Base-by-base conservation (phyloP, 2,329 filamentous ascomycete species). In the Hymenoscyphus repandus region DNA sequence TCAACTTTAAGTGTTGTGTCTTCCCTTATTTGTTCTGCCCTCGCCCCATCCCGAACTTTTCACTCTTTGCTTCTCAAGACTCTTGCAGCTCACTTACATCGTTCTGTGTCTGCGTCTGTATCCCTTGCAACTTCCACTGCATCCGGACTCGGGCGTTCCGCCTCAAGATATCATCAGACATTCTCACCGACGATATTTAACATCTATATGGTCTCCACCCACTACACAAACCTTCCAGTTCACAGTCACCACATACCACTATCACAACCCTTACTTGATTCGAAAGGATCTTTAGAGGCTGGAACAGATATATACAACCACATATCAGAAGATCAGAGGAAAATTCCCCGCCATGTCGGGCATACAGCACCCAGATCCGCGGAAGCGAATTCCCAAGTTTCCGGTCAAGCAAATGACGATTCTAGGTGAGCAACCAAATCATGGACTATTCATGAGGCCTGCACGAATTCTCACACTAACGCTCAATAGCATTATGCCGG, bases 401-500 rank as follows among this genome's bases (percentile, higher is more conserved):
- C 72, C 71, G 30, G 61, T 55, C 40, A 64, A 61, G 59, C 76
- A 79, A 61, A 72, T 79, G 71, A 72, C 78, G 60, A 74, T 79
- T 50, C 66, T 78, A 42, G 75, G 75, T 78, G 71, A 56, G 72
- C 65, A 27, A 13, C 5, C 15, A 12, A 31, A 31, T 31, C 17
- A 20, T 10, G 30, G 17, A 32, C 50, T 45, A n/a, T 18, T 18
- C 18, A 27, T 27, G 18, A 34, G 10, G 27, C 18, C 17, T 31
- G n/a, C 20, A 30, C 20, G 11, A 37, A 40, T 18, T 15, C 27
- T 10, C 15, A 17, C 36, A 45, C 51, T 20, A 39, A 49, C 47
- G 6, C 13, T 40, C 22, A 39, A 38, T 57, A 95, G 91, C 90
- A 41, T 78, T 96, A 65, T 96, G 91, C 72, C 86, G 93, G 66